Evolutionary conservation across 1,284 basidiomycete genomes (phyloP), one percentile per base, ranked within the genome.

Genomic region (Malassezia furfur): DNA sequence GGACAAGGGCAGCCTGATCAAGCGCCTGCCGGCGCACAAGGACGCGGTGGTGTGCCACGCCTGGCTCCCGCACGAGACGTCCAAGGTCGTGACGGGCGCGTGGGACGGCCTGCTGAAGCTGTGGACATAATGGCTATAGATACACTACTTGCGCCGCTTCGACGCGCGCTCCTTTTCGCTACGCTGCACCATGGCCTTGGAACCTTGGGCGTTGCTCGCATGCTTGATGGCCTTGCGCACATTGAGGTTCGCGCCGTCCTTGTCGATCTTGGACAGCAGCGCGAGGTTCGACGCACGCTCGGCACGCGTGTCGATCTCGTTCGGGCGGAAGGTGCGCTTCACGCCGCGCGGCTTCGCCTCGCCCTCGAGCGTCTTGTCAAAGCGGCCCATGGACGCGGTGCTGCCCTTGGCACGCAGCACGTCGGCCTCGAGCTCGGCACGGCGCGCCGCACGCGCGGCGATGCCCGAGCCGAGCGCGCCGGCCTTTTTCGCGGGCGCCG

Each of bases 71-170:
- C 91, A 98, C 75, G 94, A 99, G 76, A 85, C 87, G 55, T 63
- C 60, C 31, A 96, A 96, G 78, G 83, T 96, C 3, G 82, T 96
- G 50, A 96, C 91, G 1, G 93, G 87, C 12, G 89, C 88, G 53
- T 96, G 91, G 91, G 91, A 96, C 75, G 91, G 91, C 9, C 78
- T 91, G 65, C 94, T 96, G 77, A 94, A 96, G 78, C 80, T 96
- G 76, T 96, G 91, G 91, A 52, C 30, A 36, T 44, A 52, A 19
- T 50, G 15, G 54, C 51, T 59, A 58, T 10, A 45, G 40, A 31
- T 48, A 37, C 52, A 51, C 31, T 53, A 52, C 60, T 55, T 66
- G 10, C 57, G 59, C 8, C 54, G 51, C 52, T 47, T 48, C 37
- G 45, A n/a, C 12, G 41, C 40, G 28, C 53, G 52, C 48, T 54